Base-by-base conservation (phyloP, 2,329 filamentous ascomycete species). In the Gnomoniopsis smithogilvyi region DNA sequence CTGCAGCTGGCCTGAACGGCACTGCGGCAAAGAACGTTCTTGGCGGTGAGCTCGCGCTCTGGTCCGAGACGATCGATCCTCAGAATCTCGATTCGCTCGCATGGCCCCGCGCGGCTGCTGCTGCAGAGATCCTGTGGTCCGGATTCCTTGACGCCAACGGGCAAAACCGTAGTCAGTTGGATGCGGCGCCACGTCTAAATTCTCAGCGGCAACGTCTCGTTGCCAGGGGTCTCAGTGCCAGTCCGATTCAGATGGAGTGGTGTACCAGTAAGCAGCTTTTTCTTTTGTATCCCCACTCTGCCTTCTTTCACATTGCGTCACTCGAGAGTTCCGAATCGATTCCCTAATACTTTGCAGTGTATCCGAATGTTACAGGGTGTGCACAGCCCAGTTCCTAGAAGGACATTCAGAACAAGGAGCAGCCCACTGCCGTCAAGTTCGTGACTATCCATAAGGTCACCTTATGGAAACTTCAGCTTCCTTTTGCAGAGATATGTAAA, bases 21-120 rank as follows among this genome's bases (percentile, higher is more conserved):
- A 79, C 86, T 26, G 73, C 85, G 47, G 83, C 85, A 26, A 80
- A 87, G 68, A 81, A 91, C 14, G 87, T 96, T 2, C 72, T 95
- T 10, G 92, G 92, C 48, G 92, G 91, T 26, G 92, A 96, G 75
- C 85, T 88, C 17, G 89, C 90, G 58, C 83, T 92, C 59, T 96
- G 91, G 91, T 83, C 82, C 63, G 92, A 96, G 76, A 88, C 88
- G n/a, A 80, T 83, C 62, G 92, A 96, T 72, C 74, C 84, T 3
- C 76, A 85, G n/a, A 92, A 88, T 69, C 71, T 96, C 15, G 91
- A 96, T 74, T 76, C 77, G 38, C 85, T 90, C 72, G 74, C 94
- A 10, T 96, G 91, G 92, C 91, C 92, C 8, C 81, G 92, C 6
- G 85, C 84, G 1, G 83, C 82, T 54, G 91, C 90, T 0, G 89